Evolutionary conservation across 371 early-diverging fungal genomes (phyloP).

Genomic region (Rhizomucor miehei): DNA sequence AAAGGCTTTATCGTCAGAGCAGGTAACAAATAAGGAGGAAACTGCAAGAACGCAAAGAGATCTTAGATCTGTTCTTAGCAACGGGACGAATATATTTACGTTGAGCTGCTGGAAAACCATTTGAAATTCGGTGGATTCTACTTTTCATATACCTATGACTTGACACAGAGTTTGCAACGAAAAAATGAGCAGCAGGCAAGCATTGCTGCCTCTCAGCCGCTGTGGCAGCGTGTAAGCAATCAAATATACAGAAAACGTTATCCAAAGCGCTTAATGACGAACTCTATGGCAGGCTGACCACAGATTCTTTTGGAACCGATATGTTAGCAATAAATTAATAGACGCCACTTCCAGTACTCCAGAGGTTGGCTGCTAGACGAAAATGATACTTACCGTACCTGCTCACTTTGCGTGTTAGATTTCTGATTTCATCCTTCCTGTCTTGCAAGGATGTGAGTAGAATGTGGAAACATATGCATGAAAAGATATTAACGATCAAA

Average conservation of each 20-base stretch:
- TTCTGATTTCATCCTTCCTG: slow-evolving; percentile 80
- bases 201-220: slow-evolving; percentile 17
- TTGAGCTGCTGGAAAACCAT: slow-evolving; percentile 66
- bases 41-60: not conserved
- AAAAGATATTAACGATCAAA: not conserved
- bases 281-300: slow-evolving; percentile 89
- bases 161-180: slow-evolving; percentile 83
- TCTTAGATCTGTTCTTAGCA: slow-evolving; percentile 3
- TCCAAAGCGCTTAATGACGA: too few relatives aligned
- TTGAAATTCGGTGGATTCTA: slow-evolving; percentile 74
- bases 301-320: slow-evolving; percentile 90
- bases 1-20: slow-evolving; percentile 19
- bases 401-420: slow-evolving; percentile 37
- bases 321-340: slow-evolving; percentile 65
- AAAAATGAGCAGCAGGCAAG: slow-evolving; percentile 39
- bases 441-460: slow-evolving; percentile 88
- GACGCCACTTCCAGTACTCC: slow-evolving; percentile 31
- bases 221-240: slow-evolving; percentile 46
- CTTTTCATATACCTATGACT: slow-evolving; percentile 83
- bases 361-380: too few relatives aligned
- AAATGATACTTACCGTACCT: not conserved
- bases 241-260: too few relatives aligned
- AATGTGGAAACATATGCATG: not conserved
- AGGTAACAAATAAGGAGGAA: slow-evolving; percentile 67
- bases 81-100: slow-evolving; percentile 66